Conservation (phyloP, 1,284 basidiomycete species). For the Ceratobasidium sp. region DNA sequence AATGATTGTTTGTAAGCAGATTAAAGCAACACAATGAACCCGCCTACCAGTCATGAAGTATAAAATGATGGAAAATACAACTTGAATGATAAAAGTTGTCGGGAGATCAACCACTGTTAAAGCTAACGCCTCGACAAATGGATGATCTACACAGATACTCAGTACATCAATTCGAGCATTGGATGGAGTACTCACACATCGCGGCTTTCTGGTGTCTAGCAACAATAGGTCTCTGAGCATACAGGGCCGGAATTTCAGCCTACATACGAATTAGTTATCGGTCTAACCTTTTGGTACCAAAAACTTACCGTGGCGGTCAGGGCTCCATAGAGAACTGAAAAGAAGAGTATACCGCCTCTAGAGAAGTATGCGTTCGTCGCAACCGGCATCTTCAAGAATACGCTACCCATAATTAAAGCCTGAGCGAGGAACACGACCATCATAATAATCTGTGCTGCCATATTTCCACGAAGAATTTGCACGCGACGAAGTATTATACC, state of each 20-base stretch:
- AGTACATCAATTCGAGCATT: background rate
- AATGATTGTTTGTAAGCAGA: constrained; percentile 39
- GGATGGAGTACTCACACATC: constrained; percentile 50
- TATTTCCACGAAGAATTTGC: constrained; percentile 71
- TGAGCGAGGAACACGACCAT: constrained; percentile 51
- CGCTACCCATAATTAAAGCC: constrained; percentile 76
- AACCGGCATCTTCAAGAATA: constrained; percentile 71
- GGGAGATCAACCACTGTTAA: constrained; percentile 75
- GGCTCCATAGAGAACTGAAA: constrained; percentile 55
- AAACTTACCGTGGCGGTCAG: constrained; percentile 51
- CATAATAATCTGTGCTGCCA: constrained; percentile 51
- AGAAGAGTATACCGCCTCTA: constrained; percentile 71
- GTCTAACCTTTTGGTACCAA: background rate
- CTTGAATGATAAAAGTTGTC: constrained; percentile 61
- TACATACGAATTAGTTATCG: background rate
- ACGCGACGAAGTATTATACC: constrained; percentile 68
- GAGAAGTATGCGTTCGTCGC: constrained; percentile 76
- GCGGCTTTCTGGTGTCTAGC: constrained; percentile 64
- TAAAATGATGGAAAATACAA: constrained; percentile 62
- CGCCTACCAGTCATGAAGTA: constrained; percentile 66
- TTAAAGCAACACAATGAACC: no score
- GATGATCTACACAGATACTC: constrained; percentile 54
- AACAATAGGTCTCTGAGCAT: constrained; percentile 75
- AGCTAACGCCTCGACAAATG: constrained; percentile 70
- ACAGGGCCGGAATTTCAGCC: constrained; percentile 76